Evolutionary conservation across 352 stramenopile species (phyloP).

Genomic region (Globisporangium orthogonon): DNA sequence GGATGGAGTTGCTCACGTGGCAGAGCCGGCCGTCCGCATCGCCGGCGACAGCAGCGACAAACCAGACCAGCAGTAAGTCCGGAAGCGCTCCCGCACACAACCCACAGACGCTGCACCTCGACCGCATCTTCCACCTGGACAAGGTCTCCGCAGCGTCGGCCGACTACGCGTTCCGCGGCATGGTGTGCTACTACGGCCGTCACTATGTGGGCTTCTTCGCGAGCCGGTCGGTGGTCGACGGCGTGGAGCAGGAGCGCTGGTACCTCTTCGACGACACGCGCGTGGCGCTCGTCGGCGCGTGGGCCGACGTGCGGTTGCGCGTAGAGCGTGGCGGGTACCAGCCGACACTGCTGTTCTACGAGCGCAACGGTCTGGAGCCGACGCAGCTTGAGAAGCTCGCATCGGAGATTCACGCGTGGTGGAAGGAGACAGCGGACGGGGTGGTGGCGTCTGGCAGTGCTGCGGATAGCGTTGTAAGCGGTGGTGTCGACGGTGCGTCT

Average conservation of each 20-base stretch:
- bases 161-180: slow-evolving; percentile 65
- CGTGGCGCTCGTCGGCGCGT: slow-evolving; percentile 68
- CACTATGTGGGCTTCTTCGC: slow-evolving; percentile 86
- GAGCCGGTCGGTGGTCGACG: slow-evolving; percentile 53
- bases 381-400: slow-evolving; percentile 60
- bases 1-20: slow-evolving; percentile 58
- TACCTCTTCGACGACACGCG: slow-evolving; percentile 84
- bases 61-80: not conserved
- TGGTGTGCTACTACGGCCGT: slow-evolving; percentile 83
- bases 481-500: not conserved
- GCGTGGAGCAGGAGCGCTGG: slow-evolving; percentile 48
- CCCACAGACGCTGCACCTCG: slow-evolving; percentile 48
- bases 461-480: not conserved
- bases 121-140: slow-evolving; percentile 65
- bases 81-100: not conserved
- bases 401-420: slow-evolving; percentile 70
- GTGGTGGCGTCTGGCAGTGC: not conserved
- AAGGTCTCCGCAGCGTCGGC: slow-evolving; percentile 23
- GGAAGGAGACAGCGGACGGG: slow-evolving; percentile 42
- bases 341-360: slow-evolving; percentile 79
- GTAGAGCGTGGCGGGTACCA: slow-evolving; percentile 80
- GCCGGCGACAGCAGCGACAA: slow-evolving; percentile 6
- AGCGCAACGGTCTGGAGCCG: slow-evolving; percentile 60
- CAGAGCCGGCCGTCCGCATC: slow-evolving; percentile 20
- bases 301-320: slow-evolving; percentile 60